Conservation (phyloP, 176 grass and related monocot genomes). For the Sorghum bicolor region DNA sequence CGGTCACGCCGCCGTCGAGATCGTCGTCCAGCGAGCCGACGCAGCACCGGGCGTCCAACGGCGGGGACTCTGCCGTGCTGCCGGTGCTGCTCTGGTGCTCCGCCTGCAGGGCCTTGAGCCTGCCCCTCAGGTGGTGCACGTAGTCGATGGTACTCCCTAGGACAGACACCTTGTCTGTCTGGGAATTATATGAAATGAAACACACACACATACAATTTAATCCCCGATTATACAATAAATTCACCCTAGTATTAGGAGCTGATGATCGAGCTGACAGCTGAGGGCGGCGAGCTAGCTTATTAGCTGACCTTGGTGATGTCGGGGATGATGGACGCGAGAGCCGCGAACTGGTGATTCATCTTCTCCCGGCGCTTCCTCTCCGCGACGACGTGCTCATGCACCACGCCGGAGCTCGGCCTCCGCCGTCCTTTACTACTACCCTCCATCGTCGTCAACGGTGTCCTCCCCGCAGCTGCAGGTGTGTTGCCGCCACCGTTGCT, state of each 20-base stretch:
- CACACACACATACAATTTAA: neutral
- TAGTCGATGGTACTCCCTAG: conserved; percentile 32
- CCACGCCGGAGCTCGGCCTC: neutral
- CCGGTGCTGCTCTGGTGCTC: neutral
- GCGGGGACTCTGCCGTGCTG: neutral
- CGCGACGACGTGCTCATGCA: neutral
- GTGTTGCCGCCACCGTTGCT: neutral
- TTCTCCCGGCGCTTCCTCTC: conserved; percentile 31
- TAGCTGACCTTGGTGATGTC: conserved; percentile 26
- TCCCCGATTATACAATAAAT: neutral
- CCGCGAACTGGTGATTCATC: conserved; percentile 27
- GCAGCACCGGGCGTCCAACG: neutral
- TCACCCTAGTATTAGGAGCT: neutral
- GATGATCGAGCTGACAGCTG: no score
- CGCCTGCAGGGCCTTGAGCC: conserved; percentile 18
- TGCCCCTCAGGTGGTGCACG: conserved; percentile 10
- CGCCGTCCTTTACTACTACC: neutral
- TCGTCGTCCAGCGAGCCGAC: neutral
- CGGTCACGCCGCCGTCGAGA: neutral
- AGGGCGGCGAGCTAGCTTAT: neutral
- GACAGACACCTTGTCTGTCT: conserved; percentile 41
- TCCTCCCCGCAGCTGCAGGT: neutral
- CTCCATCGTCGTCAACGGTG: neutral
- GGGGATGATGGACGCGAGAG: conserved; percentile 25
- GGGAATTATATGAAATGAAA: neutral